These are phyloP conservation scores for Ophiostoma sp. DNA, from an alignment of 2,329 filamentous ascomycete species.

Conservation along the genomic window DNA sequence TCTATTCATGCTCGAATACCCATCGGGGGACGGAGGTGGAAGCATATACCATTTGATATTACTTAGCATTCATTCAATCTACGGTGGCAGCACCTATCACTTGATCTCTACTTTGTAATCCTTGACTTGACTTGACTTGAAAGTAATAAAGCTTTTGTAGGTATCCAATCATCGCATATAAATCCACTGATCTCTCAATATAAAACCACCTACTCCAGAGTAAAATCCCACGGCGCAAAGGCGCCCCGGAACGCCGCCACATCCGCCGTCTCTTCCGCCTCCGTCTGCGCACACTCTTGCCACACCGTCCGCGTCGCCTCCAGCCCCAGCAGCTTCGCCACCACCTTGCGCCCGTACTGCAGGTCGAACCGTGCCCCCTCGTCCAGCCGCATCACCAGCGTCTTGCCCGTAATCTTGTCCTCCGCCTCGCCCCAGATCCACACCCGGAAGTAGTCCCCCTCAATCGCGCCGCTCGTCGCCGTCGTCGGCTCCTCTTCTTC, in stretches of 20 bases:
- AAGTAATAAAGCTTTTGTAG: neutral
- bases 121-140: neutral
- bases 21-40: constrained; percentile 6
- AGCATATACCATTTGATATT: constrained; percentile 12
- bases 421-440: constrained; percentile 67
- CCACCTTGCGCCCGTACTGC: constrained; percentile 80
- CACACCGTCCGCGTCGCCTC: constrained; percentile 69
- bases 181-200: constrained; percentile 41
- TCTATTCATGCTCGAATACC: neutral
- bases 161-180: neutral
- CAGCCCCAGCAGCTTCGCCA: constrained; percentile 79
- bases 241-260: constrained; percentile 72
- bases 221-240: constrained; percentile 86
- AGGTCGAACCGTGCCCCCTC: constrained; percentile 74
- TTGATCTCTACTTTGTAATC: neutral
- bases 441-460: constrained; percentile 69
- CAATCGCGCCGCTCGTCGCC: constrained; percentile 35
- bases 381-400: constrained; percentile 68
- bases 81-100: constrained; percentile 1
- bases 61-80: constrained; percentile 7
- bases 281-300: constrained; percentile 74
- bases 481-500: constrained; percentile 19
- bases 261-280: constrained; percentile 73
- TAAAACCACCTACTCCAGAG: constrained; percentile 32
- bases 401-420: constrained; percentile 54